Conservation (phyloP, 495 filamentous ascomycete species). For the Rostrohypoxylon terebratum region DNA sequence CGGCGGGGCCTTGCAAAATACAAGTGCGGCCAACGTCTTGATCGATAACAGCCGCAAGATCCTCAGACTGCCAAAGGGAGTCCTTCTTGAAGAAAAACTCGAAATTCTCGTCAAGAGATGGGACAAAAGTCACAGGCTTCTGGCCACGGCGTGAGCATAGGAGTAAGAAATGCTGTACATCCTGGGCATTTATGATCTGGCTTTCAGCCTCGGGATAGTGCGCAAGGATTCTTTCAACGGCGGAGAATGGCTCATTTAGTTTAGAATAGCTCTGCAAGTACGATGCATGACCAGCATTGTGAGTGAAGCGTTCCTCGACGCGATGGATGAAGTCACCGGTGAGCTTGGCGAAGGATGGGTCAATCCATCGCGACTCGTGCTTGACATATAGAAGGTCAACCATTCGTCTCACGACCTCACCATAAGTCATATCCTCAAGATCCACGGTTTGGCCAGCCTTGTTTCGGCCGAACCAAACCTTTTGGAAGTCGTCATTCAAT, state of each 20-base stretch:
- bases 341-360: constrained; percentile 80
- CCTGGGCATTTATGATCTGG: constrained; percentile 96
- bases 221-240: constrained; percentile 80
- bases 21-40: constrained; percentile 95
- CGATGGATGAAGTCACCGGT: constrained; percentile 96
- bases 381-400: constrained; percentile 96
- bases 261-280: constrained; percentile 87
- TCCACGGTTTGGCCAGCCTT: constrained; percentile 85
- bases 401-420: constrained; percentile 91
- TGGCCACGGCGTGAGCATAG: constrained; percentile 94
- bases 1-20: constrained; percentile 95
- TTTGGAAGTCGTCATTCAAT: constrained; percentile 97
- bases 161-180: constrained; percentile 93
- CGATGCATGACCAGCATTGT: constrained; percentile 72
- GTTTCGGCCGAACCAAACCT: constrained; percentile 98
- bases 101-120: constrained; percentile 91
- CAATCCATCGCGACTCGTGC: constrained; percentile 94
- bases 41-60: constrained; percentile 92
- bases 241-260: constrained; percentile 81
- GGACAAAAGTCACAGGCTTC: constrained; percentile 97
- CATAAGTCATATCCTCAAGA: constrained; percentile 98
- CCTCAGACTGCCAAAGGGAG: constrained; percentile 99
- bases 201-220: constrained; percentile 85
- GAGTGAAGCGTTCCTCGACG: constrained; percentile 91
- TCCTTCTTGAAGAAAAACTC: constrained; percentile 99